Evolutionary conservation across 2,329 filamentous ascomycete species (phyloP), one percentile per base, ranked within the genome.

Genomic region (Venturia asperata): DNA sequence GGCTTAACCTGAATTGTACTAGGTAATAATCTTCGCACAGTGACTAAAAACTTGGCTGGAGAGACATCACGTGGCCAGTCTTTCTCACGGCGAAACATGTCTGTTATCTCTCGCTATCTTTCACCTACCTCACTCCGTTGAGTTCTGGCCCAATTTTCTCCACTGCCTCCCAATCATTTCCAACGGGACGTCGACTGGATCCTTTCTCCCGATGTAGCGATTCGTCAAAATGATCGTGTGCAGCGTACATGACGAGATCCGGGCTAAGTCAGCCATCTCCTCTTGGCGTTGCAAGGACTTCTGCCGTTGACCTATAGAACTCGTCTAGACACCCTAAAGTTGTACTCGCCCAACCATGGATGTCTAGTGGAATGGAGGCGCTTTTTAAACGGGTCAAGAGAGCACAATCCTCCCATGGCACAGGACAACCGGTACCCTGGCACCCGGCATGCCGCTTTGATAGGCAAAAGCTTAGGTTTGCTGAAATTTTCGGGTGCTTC

Each of bases 261-360:
- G 19, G 30, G 52, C 52, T 37, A 58, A 58, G 52, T 58, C 52
- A n/a, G 52, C 52, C 52, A n/a, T 58, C 30, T 21, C 37, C 5
- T 21, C 52, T 58, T 58, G 52, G 52, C 52, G 19, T 58, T 58
- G 24, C 52, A 58, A 58, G 52, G 30, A n/a, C 27, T n/a, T 58
- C 52, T n/a, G 27, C 27, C 27, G 19, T 30, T 37, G 52, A n/a
- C 52, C 52, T 58, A 37, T 58, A 7, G 30, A 37, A n/a, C 13
- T 13, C 52, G 52, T 5, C 21, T 11, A 27, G 47, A 27, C 30
- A 34, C 13, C 49, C 49, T 7, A 55, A 15, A 55, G 1, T 9
- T 58, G 27, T 34, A n/a, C 7, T 37, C 15, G 27, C n/a, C 17
- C 52, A 58, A 52, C 52, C 52, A 58, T 58, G 27, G 27, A 39